phyloP scores from a whole-genome alignment of 495 filamentous ascomycete genomes.

The Cercophora scortea region DNA sequence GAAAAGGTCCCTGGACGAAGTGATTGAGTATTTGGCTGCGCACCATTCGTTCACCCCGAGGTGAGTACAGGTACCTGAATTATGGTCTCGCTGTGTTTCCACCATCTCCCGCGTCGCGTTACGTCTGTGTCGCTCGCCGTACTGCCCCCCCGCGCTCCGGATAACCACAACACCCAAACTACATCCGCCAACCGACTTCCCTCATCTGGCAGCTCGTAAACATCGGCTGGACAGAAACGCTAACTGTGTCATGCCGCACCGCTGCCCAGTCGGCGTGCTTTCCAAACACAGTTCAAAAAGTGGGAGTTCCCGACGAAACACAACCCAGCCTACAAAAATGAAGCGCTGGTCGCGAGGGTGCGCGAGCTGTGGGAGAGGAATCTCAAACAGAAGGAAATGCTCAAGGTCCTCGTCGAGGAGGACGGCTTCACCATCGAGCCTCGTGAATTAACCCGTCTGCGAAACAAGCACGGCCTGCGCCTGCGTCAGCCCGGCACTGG shows the following conservation, averaged over 20 bases:
- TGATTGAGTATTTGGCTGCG: conserved; percentile 54
- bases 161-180: no score
- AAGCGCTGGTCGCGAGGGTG: conserved; percentile 54
- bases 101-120: not conserved
- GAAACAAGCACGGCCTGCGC: conserved; percentile 56
- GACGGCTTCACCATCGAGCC: conserved; percentile 68
- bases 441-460: conserved; percentile 57
- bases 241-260: conserved; percentile 2
- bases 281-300: conserved; percentile 63
- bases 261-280: conserved; percentile 56
- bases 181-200: not conserved
- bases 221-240: not conserved
- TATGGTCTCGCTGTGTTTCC: not conserved
- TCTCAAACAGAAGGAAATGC: conserved; percentile 61
- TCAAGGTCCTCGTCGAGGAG: conserved; percentile 52
- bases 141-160: no score
- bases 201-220: no score
- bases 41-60: conserved; percentile 58
- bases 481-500: conserved; percentile 40
- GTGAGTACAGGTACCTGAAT: conserved; percentile 24
- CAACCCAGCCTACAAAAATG: conserved; percentile 60
- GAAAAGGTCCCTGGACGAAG: conserved; percentile 58
- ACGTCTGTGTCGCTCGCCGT: not conserved
- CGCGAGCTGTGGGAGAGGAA: conserved; percentile 73
- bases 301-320: conserved; percentile 74